A percentile compares a stretch with the other conserved stretches of the same genome.
phyloP scores from a whole-genome alignment of 2,329 filamentous ascomycete genomes.

The Exserohilum rostratum region DNA sequence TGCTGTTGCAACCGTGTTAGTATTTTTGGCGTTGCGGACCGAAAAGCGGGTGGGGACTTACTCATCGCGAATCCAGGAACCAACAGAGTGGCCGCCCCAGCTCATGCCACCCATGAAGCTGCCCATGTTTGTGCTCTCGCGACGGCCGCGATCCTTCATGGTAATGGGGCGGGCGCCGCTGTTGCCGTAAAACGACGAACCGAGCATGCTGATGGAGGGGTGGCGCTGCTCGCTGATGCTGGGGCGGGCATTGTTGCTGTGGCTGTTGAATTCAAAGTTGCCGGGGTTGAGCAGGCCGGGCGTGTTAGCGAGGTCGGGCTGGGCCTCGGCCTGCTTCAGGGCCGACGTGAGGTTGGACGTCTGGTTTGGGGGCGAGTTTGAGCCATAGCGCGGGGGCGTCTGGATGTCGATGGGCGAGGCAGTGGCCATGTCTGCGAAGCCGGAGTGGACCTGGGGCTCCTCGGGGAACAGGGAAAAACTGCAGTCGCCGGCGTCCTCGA shows the following conservation, averaged over 20 bases:
- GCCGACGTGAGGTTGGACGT: conserved; percentile 68
- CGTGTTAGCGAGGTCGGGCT: conserved; percentile 36
- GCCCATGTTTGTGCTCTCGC: conserved; percentile 66
- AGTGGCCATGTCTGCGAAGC: conserved; percentile 56
- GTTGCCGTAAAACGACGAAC: conserved; percentile 58
- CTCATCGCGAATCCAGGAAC: conserved; percentile 98
- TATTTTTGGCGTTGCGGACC: conserved; percentile 12
- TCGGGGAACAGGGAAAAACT: conserved; percentile 49
- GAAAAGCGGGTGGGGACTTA: conserved; percentile 63
- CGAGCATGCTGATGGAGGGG: conserved; percentile 59
- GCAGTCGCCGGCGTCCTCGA: conserved; percentile 51
- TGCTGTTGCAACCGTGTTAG: conserved; percentile 61
- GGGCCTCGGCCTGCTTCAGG: conserved; percentile 57
- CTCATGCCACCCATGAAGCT: conserved; percentile 81
- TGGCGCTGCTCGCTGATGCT: conserved; percentile 55
- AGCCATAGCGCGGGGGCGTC: conserved; percentile 59
- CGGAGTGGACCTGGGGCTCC: conserved; percentile 30
- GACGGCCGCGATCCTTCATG: conserved; percentile 61
- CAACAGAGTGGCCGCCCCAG: conserved; percentile 95
- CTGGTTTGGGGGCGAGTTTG: conserved; percentile 65
- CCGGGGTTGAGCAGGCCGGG: conserved; percentile 52
- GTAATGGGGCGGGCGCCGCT: conserved; percentile 66
- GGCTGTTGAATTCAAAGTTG: conserved; percentile 33
- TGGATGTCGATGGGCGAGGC: conserved; percentile 66
- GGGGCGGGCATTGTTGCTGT: conserved; percentile 30